Percentiles rank a stretch among this genome's conserved stretches.
These are phyloP conservation scores for Fusarium fujikuroi DNA, from an alignment of 2,329 filamentous ascomycete species.

Conservation along the genomic window DNA sequence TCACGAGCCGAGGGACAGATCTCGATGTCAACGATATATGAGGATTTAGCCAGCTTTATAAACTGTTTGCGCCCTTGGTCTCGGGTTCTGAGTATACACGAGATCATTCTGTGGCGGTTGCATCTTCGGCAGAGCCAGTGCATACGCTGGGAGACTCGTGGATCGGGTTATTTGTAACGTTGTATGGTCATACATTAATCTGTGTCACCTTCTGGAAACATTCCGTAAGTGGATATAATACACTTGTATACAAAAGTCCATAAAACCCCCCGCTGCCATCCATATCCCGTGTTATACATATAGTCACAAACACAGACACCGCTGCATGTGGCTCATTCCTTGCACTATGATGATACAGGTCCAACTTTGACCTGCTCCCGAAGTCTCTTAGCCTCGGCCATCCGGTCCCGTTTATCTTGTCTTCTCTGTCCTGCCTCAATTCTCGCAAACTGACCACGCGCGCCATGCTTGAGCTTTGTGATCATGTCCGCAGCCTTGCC, in stretches of 20 bases:
- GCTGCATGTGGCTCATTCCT: slow-evolving; percentile 4
- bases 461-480: slow-evolving; percentile 88
- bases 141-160: slow-evolving; percentile 5
- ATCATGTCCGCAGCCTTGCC: slow-evolving; percentile 91
- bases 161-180: slow-evolving; percentile 4
- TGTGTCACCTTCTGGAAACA: slow-evolving; percentile 17
- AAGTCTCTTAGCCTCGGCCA: slow-evolving; percentile 53
- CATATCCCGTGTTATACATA: slow-evolving; percentile 23
- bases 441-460: slow-evolving; percentile 69
- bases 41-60: neutral
- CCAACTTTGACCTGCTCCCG: slow-evolving; percentile 68
- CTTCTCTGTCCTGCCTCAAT: slow-evolving; percentile 65
- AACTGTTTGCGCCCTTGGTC: slow-evolving; percentile 8
- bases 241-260: neutral
- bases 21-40: slow-evolving; percentile 13
- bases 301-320: slow-evolving; percentile 18
- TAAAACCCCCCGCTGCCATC: slow-evolving; percentile 21
- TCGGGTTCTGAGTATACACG: slow-evolving; percentile 4
- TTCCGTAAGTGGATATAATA: slow-evolving; percentile 6
- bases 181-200: slow-evolving; percentile 2
- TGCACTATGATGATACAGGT: slow-evolving; percentile 50
- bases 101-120: slow-evolving; percentile 1
- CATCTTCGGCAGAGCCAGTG: slow-evolving; percentile 19
- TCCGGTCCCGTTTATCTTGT: slow-evolving; percentile 51
- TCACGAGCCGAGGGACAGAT: slow-evolving; percentile 22